phyloP scores from a whole-genome alignment of 2,329 filamentous ascomycete species.

The Sclerotinia nivalis region DNA sequence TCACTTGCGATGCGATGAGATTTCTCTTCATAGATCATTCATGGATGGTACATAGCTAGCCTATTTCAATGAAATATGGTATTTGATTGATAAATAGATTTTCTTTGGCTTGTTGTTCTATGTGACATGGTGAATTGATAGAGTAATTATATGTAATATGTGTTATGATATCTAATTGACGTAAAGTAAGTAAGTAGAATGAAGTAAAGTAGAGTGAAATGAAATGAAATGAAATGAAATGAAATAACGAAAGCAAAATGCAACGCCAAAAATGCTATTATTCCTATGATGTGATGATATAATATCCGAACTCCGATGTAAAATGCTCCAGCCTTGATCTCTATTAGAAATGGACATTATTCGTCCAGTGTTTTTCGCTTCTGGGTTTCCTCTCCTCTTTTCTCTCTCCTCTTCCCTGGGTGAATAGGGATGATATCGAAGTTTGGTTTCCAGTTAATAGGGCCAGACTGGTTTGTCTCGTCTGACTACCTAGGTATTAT shows the following conservation, averaged over 20 bases:
- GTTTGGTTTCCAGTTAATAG: no score
- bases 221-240: background rate
- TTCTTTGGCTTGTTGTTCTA: background rate
- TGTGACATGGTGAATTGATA: background rate
- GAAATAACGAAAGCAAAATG: background rate
- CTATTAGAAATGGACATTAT: background rate
- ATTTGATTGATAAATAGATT: background rate
- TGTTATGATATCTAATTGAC: no score
- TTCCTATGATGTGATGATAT: background rate
- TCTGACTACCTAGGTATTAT: background rate
- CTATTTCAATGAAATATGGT: background rate
- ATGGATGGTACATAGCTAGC: background rate
- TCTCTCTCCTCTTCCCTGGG: no score
- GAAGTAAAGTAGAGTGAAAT: background rate
- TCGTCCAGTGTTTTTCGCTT: background rate
- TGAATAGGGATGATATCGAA: background rate
- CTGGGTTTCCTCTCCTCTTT: background rate
- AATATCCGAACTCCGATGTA: background rate
- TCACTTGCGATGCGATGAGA: background rate
- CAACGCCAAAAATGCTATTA: constrained; percentile 6
- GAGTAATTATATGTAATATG: constrained; percentile 3
- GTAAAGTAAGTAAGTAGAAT: no score
- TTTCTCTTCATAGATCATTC: background rate
- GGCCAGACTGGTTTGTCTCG: background rate
- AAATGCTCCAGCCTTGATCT: constrained; percentile 2